Evolutionary conservation across 371 early-diverging fungal genomes (phyloP).

Genomic region (Mortierella polycephala): DNA sequence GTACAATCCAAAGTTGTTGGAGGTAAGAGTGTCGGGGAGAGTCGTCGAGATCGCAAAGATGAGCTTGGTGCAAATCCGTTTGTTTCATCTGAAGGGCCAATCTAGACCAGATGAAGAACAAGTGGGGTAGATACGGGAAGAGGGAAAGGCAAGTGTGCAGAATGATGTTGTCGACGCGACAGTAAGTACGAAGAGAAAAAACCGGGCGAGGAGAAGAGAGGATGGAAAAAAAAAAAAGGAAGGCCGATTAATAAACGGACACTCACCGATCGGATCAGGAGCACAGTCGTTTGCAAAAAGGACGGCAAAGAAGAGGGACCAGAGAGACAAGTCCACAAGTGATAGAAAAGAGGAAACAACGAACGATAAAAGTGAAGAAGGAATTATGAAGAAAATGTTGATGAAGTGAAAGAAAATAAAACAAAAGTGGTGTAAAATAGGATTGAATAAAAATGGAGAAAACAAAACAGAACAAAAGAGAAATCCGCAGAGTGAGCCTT

Average conservation of each 20-base stretch:
- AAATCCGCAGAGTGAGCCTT: not conserved
- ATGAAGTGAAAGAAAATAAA: not conserved
- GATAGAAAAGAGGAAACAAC: no score
- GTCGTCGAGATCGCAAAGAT: no score
- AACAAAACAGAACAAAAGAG: not conserved
- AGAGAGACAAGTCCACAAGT: no score
- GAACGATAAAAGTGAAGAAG: no score
- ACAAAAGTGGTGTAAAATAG: not conserved
- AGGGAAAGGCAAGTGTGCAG: not conserved
- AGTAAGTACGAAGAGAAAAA: no score
- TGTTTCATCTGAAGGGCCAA: not conserved
- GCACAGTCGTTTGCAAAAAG: not conserved
- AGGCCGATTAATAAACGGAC: not conserved
- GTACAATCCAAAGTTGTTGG: not conserved
- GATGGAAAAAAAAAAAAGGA: no score
- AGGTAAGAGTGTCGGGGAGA: slow-evolving; percentile 4
- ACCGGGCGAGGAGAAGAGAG: no score
- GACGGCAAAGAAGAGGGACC: not conserved
- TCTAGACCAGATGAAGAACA: not conserved
- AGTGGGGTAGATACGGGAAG: not conserved
- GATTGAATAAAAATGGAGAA: not conserved
- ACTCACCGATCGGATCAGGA: not conserved
- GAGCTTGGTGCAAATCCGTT: no score
- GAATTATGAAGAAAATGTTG: not conserved
- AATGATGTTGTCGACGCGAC: no score